Evolutionary conservation across 2,329 filamentous ascomycete genomes (phyloP).

Genomic region (Alternaria sp.): DNA sequence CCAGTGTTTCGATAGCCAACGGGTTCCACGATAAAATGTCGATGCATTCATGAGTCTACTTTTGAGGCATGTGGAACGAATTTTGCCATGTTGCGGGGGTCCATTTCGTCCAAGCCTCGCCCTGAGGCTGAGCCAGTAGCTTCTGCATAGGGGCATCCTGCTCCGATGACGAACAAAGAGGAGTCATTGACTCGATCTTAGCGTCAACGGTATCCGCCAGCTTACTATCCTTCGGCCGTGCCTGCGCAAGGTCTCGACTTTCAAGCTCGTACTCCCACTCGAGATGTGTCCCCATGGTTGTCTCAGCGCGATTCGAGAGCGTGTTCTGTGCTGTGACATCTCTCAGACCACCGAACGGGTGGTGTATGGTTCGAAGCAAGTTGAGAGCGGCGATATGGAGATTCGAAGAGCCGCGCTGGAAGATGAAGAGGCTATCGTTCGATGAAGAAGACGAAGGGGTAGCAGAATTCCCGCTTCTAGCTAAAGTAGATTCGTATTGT

Average conservation of each 20-base stretch:
- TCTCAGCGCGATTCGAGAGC: constrained; percentile 12
- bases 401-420: constrained; percentile 12
- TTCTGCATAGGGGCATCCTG: neutral
- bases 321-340: constrained; percentile 4
- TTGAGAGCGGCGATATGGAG: constrained; percentile 21
- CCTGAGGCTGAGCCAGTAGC: neutral
- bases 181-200: neutral
- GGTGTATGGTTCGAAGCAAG: constrained; percentile 22
- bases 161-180: neutral
- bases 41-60: neutral
- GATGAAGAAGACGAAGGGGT: neutral
- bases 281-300: constrained; percentile 14
- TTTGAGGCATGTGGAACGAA: neutral
- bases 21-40: too few relatives aligned
- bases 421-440: constrained; percentile 20
- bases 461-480: neutral
- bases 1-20: too few relatives aligned
- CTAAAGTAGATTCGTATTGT: neutral
- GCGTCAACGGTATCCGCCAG: too few relatives aligned
- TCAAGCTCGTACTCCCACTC: constrained; percentile 17
- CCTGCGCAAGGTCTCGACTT: neutral
- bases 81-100: constrained; percentile 10
- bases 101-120: constrained; percentile 6
- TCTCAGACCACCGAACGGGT: constrained; percentile 17
- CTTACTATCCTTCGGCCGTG: neutral